phyloP scores from a whole-genome alignment of 768 basidiomycete species.

The Panellus pusillus region DNA sequence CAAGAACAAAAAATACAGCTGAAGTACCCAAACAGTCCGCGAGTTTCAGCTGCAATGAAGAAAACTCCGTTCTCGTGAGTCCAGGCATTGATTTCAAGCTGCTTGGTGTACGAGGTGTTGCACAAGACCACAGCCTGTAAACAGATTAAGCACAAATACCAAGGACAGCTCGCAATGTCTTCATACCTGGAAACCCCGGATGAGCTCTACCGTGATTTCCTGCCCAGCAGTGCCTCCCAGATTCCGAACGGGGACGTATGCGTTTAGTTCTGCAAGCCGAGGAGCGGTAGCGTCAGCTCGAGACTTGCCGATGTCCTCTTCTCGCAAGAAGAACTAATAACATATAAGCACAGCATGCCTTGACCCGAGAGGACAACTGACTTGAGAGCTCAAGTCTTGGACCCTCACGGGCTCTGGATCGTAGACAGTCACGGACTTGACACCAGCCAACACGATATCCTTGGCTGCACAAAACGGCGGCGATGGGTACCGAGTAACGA shows the following conservation, averaged over 20 bases:
- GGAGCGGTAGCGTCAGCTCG: conserved; percentile 83
- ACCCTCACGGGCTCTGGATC: conserved; percentile 87
- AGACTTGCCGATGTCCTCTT: conserved; percentile 83
- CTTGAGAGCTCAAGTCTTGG: conserved; percentile 94
- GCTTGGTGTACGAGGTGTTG: conserved; percentile 72
- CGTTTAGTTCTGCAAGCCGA: conserved; percentile 91
- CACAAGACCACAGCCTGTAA: conserved; percentile 86
- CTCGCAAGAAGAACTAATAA: conserved; percentile 87
- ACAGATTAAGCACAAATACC: conserved; percentile 9
- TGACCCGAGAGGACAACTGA: conserved; percentile 32
- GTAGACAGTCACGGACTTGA: conserved; percentile 94
- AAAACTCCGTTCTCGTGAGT: conserved; percentile 86
- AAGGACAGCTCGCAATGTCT: not conserved
- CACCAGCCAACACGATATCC: conserved; percentile 92
- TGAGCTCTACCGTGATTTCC: conserved; percentile 74
- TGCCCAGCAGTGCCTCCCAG: conserved; percentile 79
- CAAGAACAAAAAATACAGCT: not conserved
- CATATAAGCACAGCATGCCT: conserved; percentile 16
- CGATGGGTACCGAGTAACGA: conserved; percentile 1
- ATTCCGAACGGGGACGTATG: conserved; percentile 91
- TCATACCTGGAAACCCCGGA: conserved; percentile 86
- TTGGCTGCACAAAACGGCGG: conserved; percentile 60
- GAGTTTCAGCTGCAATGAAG: conserved; percentile 90
- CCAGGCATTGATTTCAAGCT: conserved; percentile 95
- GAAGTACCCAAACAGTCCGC: conserved; percentile 89